These are phyloP conservation scores for Fragosphaeria purpurea DNA, from an alignment of 2,329 filamentous ascomycete species.

Conservation along the genomic window DNA sequence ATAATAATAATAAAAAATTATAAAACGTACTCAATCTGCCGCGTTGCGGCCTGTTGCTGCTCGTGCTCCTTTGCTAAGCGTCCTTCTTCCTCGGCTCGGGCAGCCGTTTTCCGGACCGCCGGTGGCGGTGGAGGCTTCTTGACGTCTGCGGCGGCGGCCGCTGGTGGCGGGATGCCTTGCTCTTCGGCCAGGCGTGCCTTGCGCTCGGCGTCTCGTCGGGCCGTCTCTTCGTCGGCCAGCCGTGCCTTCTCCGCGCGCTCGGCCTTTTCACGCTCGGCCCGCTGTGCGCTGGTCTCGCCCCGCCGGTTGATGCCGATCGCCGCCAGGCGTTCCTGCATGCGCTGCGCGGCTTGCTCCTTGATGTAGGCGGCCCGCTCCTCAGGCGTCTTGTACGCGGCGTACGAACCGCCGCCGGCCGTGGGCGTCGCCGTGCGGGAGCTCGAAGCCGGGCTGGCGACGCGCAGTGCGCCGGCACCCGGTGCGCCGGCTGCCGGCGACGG, in stretches of 20 bases:
- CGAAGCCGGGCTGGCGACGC: conserved; percentile 7
- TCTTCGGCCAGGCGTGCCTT: conserved; percentile 76
- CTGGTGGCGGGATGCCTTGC: conserved; percentile 52
- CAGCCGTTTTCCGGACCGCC: conserved; percentile 18
- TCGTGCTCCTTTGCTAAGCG: conserved; percentile 62
- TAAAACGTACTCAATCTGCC: conserved; percentile 68
- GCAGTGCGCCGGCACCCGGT: conserved; percentile 19
- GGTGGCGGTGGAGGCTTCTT: conserved; percentile 64
- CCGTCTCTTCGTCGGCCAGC: conserved; percentile 90
- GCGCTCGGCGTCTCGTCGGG: conserved; percentile 75
- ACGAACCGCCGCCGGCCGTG: conserved; percentile 52
- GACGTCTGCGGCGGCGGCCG: conserved; percentile 31
- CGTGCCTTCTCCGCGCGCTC: conserved; percentile 80
- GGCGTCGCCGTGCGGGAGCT: conserved; percentile 39
- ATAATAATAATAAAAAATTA: conserved; percentile 7
- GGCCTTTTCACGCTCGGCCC: conserved; percentile 75
- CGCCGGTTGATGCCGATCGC: conserved; percentile 85
- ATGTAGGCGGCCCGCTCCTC: conserved; percentile 94
- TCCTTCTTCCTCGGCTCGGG: conserved; percentile 55
- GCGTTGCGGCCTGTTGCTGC: conserved; percentile 62
- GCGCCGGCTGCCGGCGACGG: no score
- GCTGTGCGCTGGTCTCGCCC: conserved; percentile 72
- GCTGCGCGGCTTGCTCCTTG: conserved; percentile 91
- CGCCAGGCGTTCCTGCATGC: conserved; percentile 92
- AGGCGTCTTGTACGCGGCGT: conserved; percentile 77